A percentile compares a stretch with the other conserved stretches of the same genome.
These are phyloP conservation scores for Echinochloa phyllopogon DNA, from an alignment of 176 grass and related monocot genomes.

Conservation along the genomic window DNA sequence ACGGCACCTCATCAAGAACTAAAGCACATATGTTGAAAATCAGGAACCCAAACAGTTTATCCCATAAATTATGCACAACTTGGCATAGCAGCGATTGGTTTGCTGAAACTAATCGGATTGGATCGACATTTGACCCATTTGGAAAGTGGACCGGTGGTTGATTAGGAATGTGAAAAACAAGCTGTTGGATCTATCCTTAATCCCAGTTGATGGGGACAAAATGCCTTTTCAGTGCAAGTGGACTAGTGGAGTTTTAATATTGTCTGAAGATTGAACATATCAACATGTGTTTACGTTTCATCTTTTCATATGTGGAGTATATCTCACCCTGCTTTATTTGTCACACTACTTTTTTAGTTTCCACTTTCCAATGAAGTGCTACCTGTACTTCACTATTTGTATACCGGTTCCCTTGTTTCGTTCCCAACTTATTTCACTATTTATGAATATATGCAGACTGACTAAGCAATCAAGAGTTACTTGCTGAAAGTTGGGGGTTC, in stretches of 20 bases:
- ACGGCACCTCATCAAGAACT: conserved; percentile 6
- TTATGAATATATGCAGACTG: not conserved
- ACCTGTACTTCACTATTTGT: not conserved
- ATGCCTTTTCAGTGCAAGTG: not conserved
- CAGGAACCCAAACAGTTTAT: conserved; percentile 15
- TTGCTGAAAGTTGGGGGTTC: not conserved
- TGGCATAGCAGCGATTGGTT: not conserved
- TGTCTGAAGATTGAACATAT: not conserved
- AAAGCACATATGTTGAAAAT: conserved; percentile 28
- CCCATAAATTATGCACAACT: not conserved
- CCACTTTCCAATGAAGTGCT: not conserved
- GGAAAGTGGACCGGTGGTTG: not conserved
- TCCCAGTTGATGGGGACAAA: not conserved
- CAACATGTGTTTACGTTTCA: not conserved
- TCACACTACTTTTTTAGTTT: not conserved
- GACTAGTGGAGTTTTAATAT: not conserved
- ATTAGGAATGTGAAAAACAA: conserved; percentile 21
- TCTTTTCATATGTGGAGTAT: not conserved
- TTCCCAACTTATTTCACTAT: not conserved
- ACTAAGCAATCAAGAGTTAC: not conserved
- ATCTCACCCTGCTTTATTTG: not conserved
- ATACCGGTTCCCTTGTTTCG: not conserved
- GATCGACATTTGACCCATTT: not conserved
- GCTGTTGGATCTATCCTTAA: conserved; percentile 4
- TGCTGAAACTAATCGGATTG: not conserved